These are phyloP conservation scores for Aspergillus viridinutans DNA, from an alignment of 2,329 filamentous ascomycete genomes.

Conservation along the genomic window DNA sequence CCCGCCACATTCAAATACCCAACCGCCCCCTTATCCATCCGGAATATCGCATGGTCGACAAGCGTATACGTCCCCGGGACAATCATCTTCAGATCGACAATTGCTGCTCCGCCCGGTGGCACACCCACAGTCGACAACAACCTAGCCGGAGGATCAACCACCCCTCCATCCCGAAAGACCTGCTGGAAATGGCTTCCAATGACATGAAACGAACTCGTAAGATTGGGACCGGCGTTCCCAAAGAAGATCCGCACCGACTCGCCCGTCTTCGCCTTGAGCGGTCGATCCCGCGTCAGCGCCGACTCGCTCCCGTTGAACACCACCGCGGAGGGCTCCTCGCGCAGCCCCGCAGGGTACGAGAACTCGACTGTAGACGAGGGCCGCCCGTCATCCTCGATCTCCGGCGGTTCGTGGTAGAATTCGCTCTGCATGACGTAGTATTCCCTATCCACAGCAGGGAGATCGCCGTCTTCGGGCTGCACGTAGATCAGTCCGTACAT, in stretches of 20 bases:
- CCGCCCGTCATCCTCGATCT: constrained; percentile 28
- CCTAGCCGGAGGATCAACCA: constrained; percentile 25
- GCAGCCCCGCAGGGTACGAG: constrained; percentile 31
- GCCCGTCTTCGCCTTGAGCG: constrained; percentile 26
- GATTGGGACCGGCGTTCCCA: constrained; percentile 33
- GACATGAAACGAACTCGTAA: constrained; percentile 32
- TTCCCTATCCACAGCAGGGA: constrained; percentile 30
- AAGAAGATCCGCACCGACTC: constrained; percentile 35
- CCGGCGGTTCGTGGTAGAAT: constrained; percentile 36
- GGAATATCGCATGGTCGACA: constrained; percentile 34
- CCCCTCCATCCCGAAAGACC: constrained; percentile 30
- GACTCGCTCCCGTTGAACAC: constrained; percentile 34
- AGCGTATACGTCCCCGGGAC: constrained; percentile 33
- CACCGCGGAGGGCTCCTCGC: constrained; percentile 29
- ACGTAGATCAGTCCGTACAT: constrained; percentile 38
- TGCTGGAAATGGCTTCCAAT: constrained; percentile 28
- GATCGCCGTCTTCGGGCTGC: constrained; percentile 26
- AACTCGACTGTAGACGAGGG: constrained; percentile 28
- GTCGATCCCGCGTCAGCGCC: constrained; percentile 26
- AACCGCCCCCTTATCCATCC: constrained; percentile 33
- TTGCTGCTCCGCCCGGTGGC: constrained; percentile 24
- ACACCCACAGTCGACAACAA: constrained; percentile 25
- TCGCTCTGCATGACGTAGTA: constrained; percentile 39
- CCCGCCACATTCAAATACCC: constrained; percentile 34
- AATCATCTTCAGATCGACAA: constrained; percentile 30